These are phyloP conservation scores for Phytophthora rubi DNA, from an alignment of 352 stramenopile genomes.

Conservation along the genomic window DNA sequence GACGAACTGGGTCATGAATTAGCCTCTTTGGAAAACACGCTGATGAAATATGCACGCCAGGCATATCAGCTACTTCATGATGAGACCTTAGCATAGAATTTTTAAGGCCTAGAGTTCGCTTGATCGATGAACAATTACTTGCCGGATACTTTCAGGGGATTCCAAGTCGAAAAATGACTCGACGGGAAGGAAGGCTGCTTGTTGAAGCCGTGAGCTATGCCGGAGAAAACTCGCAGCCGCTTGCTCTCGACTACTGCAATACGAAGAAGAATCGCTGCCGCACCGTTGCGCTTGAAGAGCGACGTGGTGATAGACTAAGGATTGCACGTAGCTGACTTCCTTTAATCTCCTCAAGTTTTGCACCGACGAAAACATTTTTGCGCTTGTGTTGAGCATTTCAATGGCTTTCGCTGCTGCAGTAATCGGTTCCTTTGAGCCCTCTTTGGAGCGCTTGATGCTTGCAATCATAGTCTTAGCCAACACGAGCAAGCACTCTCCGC, in stretches of 20 bases:
- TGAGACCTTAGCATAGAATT: not conserved
- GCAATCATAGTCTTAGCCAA: conserved; percentile 62
- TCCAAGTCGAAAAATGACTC: conserved; percentile 46
- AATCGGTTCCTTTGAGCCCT: conserved; percentile 15
- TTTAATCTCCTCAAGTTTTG: conserved; percentile 46
- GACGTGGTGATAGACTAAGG: conserved; percentile 50
- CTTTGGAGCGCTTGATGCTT: conserved; percentile 32
- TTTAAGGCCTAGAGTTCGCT: conserved; percentile 19
- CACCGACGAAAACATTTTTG: conserved; percentile 38
- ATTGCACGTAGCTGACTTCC: conserved; percentile 52
- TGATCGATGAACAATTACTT: conserved; percentile 33
- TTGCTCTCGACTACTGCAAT: conserved; percentile 25
- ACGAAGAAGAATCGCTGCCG: conserved; percentile 16
- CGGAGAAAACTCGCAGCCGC: conserved; percentile 42
- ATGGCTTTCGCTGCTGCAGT: conserved; percentile 24
- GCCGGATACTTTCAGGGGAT: conserved; percentile 34
- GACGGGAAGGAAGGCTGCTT: conserved; percentile 30
- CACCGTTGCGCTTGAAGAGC: conserved; percentile 27
- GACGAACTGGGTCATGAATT: conserved; percentile 21
- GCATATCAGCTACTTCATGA: conserved; percentile 40
- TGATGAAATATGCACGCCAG: conserved; percentile 48
- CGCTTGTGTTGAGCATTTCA: conserved; percentile 38
- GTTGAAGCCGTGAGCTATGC: conserved; percentile 34
- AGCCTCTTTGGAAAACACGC: conserved; percentile 23
- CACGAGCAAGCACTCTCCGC: conserved; percentile 61